These are phyloP conservation scores for Phytophthora sansomeana DNA, from an alignment of 352 stramenopile species.

Conservation along the genomic window DNA sequence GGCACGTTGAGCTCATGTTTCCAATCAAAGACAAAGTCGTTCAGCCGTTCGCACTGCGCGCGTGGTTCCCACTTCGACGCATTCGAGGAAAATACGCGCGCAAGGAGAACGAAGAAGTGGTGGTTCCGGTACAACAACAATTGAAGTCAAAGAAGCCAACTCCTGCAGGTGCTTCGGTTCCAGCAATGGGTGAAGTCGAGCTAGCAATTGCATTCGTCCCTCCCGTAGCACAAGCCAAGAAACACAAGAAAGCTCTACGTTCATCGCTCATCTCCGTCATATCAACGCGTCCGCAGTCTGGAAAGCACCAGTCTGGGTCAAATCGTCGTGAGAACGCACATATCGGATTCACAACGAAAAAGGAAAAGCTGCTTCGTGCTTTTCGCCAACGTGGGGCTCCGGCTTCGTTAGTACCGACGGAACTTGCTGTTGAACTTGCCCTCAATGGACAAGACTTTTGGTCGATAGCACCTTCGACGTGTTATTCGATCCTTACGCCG, in stretches of 20 bases:
- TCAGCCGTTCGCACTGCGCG: conserved; percentile 50
- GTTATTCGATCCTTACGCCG: conserved; percentile 47
- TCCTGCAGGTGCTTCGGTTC: neutral
- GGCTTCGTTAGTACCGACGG: conserved; percentile 49
- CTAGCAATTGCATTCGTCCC: conserved; percentile 58
- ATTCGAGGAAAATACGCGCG: conserved; percentile 38
- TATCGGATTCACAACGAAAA: conserved; percentile 27
- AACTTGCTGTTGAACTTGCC: conserved; percentile 62
- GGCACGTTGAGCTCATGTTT: conserved; percentile 59
- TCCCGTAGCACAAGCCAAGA: conserved; percentile 20
- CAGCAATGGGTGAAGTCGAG: conserved; percentile 59
- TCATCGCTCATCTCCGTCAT: conserved; percentile 63
- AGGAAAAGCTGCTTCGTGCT: conserved; percentile 59
- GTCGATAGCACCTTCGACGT: conserved; percentile 49
- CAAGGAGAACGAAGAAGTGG: conserved; percentile 26
- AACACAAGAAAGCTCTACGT: conserved; percentile 42
- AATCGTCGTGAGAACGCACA: conserved; percentile 22
- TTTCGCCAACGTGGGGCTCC: conserved; percentile 47
- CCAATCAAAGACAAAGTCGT: conserved; percentile 22
- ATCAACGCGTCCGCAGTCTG: conserved; percentile 36
- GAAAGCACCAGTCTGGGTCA: neutral
- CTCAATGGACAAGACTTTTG: conserved; percentile 77
- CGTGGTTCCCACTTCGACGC: conserved; percentile 59
- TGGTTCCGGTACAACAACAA: neutral
- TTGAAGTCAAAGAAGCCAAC: conserved; percentile 22